Evolutionary conservation across 176 grass and related monocot species (phyloP).

Genomic region (Musa acuminata): DNA sequence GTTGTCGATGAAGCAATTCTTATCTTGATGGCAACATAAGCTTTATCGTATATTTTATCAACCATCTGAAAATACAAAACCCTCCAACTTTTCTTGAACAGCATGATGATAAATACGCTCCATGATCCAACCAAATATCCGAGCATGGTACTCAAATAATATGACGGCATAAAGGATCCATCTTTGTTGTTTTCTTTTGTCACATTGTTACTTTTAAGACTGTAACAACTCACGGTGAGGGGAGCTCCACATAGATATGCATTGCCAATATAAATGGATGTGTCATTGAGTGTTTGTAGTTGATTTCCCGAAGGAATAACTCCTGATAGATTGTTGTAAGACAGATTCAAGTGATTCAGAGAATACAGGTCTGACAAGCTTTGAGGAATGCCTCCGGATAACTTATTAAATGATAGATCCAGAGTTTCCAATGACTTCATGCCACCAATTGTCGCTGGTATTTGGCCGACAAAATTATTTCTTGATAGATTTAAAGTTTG

Average conservation of each 20-base stretch:
- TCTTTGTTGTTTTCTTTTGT: neutral
- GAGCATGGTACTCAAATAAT: neutral
- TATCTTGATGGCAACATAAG: neutral
- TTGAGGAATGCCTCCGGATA: neutral
- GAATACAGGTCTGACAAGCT: neutral
- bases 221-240: neutral
- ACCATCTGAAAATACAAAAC: neutral
- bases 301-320: neutral
- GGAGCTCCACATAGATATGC: slow-evolving; percentile 19
- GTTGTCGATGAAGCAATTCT: neutral
- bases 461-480: neutral
- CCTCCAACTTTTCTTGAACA: neutral
- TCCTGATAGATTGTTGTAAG: slow-evolving; percentile 3
- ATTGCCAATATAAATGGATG: slow-evolving; percentile 12
- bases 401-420: neutral
- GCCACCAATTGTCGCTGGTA: neutral
- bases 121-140: slow-evolving; percentile 5
- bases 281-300: slow-evolving; percentile 3
- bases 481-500: slow-evolving; percentile 3
- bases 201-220: neutral
- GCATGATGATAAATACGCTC: neutral
- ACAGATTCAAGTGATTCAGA: neutral
- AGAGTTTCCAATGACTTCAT: slow-evolving; percentile 9
- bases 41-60: neutral
- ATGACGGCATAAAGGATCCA: neutral